Evolutionary conservation across 208 protist species (phyloP).

Genomic region (Trichomonas gallinae): DNA sequence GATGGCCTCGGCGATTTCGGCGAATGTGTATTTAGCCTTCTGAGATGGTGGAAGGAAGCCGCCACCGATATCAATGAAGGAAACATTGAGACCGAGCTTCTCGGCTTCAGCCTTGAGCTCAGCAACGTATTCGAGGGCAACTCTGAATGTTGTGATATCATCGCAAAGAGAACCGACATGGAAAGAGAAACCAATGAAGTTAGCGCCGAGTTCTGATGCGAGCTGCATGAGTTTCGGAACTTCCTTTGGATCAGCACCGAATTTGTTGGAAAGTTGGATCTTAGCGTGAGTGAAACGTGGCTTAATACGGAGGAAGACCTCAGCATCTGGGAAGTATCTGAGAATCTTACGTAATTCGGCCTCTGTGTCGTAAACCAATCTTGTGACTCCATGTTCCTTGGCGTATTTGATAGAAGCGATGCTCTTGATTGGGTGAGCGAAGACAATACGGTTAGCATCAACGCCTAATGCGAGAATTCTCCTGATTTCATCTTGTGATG

Average conservation of each 20-base stretch:
- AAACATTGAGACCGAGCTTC: not conserved
- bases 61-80: constrained; percentile 8
- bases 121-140: not conserved
- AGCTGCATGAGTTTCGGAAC: not conserved
- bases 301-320: not conserved
- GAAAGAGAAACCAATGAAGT: not conserved
- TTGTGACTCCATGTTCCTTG: not conserved
- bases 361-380: not conserved
- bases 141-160: not conserved
- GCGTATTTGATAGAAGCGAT: not conserved
- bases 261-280: not conserved
- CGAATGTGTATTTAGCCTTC: not conserved
- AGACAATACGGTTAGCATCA: not conserved
- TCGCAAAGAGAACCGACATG: not conserved
- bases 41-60: not conserved
- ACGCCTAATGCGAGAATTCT: not conserved
- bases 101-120: not conserved
- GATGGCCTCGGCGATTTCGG: not conserved
- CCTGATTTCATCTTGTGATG: not conserved
- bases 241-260: not conserved
- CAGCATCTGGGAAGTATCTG: not conserved
- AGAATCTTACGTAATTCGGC: not conserved
- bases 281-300: not conserved
- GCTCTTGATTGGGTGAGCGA: not conserved
- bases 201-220: not conserved